These are phyloP conservation scores for Glycyrrhiza uralensis DNA, from an alignment of 306 rosid species.

Conservation along the genomic window DNA sequence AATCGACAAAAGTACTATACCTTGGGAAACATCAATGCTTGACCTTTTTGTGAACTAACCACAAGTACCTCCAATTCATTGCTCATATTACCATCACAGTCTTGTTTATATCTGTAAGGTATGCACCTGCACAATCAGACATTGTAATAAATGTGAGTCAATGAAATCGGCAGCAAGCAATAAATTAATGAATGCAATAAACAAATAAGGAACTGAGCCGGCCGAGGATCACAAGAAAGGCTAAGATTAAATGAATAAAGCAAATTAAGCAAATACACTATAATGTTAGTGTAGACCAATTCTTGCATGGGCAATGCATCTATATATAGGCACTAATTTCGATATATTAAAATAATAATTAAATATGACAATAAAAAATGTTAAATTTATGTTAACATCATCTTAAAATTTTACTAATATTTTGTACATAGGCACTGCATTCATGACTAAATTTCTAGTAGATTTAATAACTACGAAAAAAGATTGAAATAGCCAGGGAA, in stretches of 20 bases:
- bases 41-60: constrained; percentile 83
- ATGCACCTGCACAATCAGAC: constrained; percentile 63
- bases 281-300: too few relatives aligned
- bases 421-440: too few relatives aligned
- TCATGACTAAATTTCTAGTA: too few relatives aligned
- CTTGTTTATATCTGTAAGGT: constrained; percentile 70
- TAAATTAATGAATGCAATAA: not conserved
- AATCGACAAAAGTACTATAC: constrained; percentile 28
- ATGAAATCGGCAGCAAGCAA: not conserved
- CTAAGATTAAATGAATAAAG: not conserved
- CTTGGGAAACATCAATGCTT: constrained; percentile 84
- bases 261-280: too few relatives aligned
- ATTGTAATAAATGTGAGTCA: not conserved
- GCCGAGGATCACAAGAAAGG: not conserved
- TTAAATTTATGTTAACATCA: too few relatives aligned
- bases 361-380: too few relatives aligned
- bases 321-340: too few relatives aligned
- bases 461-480: too few relatives aligned
- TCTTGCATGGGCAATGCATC: too few relatives aligned
- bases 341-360: too few relatives aligned
- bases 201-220: not conserved
- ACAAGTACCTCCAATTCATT: constrained; percentile 78
- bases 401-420: too few relatives aligned
- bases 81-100: constrained; percentile 31
- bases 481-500: too few relatives aligned